Conservation (phyloP, 2,329 filamentous ascomycete species). For the Aspergillus costaricaensis region DNA sequence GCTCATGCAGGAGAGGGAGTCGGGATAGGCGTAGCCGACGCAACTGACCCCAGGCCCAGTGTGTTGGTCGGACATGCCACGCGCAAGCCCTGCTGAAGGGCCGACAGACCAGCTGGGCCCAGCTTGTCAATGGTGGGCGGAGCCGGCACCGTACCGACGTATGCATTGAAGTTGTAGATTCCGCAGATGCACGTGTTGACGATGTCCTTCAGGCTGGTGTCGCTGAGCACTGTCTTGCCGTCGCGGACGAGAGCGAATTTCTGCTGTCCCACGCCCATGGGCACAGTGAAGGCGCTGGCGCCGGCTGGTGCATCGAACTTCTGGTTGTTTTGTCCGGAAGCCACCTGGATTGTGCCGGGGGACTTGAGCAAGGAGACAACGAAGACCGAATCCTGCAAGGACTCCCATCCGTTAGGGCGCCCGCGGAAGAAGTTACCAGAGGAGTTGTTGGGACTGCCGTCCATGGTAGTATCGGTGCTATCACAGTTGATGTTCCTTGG, state of each 20-base stretch:
- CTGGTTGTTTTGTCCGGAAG: conserved; percentile 48
- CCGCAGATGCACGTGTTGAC: conserved; percentile 51
- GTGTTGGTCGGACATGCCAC: conserved; percentile 33
- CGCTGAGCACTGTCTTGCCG: conserved; percentile 46
- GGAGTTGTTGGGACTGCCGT: conserved; percentile 45
- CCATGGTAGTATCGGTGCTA: conserved; percentile 54
- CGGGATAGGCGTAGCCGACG: neutral
- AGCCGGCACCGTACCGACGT: conserved; percentile 53
- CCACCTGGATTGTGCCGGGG: conserved; percentile 48
- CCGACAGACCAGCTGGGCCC: conserved; percentile 33
- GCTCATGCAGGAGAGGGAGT: neutral
- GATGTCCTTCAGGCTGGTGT: conserved; percentile 54
- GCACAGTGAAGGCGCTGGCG: conserved; percentile 47
- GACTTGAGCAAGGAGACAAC: conserved; percentile 54
- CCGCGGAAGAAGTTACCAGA: conserved; percentile 57
- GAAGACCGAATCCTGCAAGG: conserved; percentile 54
- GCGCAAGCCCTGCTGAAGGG: conserved; percentile 32
- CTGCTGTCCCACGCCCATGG: conserved; percentile 53
- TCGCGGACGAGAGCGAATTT: conserved; percentile 50
- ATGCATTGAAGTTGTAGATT: conserved; percentile 61
- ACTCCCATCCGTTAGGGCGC: conserved; percentile 53
- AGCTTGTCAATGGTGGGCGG: conserved; percentile 38
- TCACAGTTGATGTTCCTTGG: conserved; percentile 52
- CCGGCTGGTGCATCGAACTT: conserved; percentile 52
- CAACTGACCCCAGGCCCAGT: conserved; percentile 16